Evolutionary conservation across 2,329 filamentous ascomycete species (phyloP).

Genomic region (Phaeosphaeriaceae sp.): DNA sequence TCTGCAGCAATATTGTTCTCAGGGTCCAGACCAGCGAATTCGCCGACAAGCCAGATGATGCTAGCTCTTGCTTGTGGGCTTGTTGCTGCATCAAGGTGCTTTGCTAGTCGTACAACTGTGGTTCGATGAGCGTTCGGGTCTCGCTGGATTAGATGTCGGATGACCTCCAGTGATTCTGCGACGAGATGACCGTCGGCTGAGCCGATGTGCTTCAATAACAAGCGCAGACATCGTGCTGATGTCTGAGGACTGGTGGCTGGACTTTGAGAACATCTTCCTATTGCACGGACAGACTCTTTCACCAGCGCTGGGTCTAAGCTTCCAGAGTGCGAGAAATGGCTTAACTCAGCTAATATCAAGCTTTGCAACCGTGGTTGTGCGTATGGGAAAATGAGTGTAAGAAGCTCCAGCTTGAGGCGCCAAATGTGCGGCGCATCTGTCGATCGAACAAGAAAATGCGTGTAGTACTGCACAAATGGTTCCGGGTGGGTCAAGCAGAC

Average conservation of each 20-base stretch:
- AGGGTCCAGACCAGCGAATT: slow-evolving; percentile 81
- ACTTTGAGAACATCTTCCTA: slow-evolving; percentile 88
- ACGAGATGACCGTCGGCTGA: slow-evolving; percentile 87
- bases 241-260: slow-evolving; percentile 44
- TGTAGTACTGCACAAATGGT: slow-evolving; percentile 86
- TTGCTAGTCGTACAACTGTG: slow-evolving; percentile 87
- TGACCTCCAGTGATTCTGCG: slow-evolving; percentile 91
- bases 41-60: slow-evolving; percentile 96
- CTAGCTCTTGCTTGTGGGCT: slow-evolving; percentile 89
- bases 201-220: slow-evolving; percentile 86
- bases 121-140: slow-evolving; percentile 80
- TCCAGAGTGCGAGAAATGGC: slow-evolving; percentile 94
- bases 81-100: slow-evolving; percentile 86
- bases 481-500: slow-evolving; percentile 78
- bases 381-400: slow-evolving; percentile 90
- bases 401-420: slow-evolving; percentile 88
- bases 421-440: slow-evolving; percentile 83
- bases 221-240: slow-evolving; percentile 78
- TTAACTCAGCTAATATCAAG: slow-evolving; percentile 88
- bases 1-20: slow-evolving; percentile 93
- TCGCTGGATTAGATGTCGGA: slow-evolving; percentile 93
- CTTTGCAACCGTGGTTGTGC: slow-evolving; percentile 78
- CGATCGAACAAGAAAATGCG: slow-evolving; percentile 85
- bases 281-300: slow-evolving; percentile 87
- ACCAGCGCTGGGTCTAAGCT: slow-evolving; percentile 78